Conservation (phyloP, 2,329 filamentous ascomycete genomes). For the Tolypocladium tundrense region DNA sequence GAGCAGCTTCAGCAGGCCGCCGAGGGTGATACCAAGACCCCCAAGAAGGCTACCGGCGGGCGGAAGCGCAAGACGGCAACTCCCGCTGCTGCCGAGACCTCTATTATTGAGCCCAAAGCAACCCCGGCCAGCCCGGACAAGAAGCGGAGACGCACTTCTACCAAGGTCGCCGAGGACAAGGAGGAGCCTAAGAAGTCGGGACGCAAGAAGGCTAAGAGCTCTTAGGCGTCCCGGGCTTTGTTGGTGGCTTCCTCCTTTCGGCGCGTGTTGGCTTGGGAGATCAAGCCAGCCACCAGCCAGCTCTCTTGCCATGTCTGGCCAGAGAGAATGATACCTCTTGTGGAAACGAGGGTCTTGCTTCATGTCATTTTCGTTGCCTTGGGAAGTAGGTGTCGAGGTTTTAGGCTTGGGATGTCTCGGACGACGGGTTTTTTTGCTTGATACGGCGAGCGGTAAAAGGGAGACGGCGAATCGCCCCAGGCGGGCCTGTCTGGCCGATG, state of each 20-base stretch:
- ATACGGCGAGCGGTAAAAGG: background rate
- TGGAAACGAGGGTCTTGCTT: background rate
- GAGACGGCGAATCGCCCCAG: background rate
- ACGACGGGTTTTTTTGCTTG: background rate
- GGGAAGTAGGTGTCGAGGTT: background rate
- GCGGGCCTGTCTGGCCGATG: background rate
- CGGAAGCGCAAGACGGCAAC: slow-evolving; percentile 49
- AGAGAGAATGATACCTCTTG: background rate
- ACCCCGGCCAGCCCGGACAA: slow-evolving; percentile 46
- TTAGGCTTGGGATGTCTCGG: background rate
- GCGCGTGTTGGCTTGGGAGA: background rate
- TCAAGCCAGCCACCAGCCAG: background rate
- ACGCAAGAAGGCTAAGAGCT: slow-evolving; percentile 46
- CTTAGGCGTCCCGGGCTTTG: slow-evolving; percentile 12
- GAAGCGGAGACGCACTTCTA: slow-evolving; percentile 50
- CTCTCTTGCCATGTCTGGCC: background rate
- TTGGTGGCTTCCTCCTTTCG: background rate
- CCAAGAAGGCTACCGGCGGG: slow-evolving; percentile 40
- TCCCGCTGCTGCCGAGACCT: slow-evolving; percentile 22
- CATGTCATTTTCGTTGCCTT: background rate
- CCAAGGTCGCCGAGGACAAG: slow-evolving; percentile 41
- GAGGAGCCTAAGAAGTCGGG: slow-evolving; percentile 52
- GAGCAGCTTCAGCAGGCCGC: slow-evolving; percentile 44
- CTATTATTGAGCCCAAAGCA: slow-evolving; percentile 26
- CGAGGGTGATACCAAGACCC: slow-evolving; percentile 42